Conservation (phyloP, 208 protist species). For the Willaertia magna region DNA sequence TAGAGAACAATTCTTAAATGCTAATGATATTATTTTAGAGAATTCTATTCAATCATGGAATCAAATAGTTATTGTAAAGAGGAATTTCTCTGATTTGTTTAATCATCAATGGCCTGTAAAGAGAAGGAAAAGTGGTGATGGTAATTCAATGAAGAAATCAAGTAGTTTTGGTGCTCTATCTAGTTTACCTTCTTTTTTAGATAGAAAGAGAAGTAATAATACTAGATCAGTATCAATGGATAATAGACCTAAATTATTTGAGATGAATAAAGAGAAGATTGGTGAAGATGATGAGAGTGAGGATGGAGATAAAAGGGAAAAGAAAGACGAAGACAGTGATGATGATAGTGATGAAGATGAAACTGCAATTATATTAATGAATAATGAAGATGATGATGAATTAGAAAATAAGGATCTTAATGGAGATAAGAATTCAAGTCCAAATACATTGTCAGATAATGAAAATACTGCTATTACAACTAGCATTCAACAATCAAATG, state of each 20-base stretch:
- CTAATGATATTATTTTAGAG: background rate
- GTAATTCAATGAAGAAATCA: background rate
- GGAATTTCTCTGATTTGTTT: background rate
- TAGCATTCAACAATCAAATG: background rate
- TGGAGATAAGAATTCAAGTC: too few species aligned
- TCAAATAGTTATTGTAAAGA: background rate
- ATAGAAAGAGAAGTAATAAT: too few species aligned
- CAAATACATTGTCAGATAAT: too few species aligned
- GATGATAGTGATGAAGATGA: background rate
- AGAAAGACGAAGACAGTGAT: background rate
- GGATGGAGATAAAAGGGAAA: background rate
- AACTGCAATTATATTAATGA: background rate
- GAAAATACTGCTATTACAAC: too few species aligned
- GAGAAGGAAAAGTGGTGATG: background rate
- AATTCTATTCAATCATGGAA: background rate
- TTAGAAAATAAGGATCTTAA: too few species aligned
- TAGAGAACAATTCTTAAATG: constrained; percentile 8
- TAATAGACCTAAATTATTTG: too few species aligned
- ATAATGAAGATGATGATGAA: background rate
- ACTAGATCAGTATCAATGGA: too few species aligned
- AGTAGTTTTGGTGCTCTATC: background rate
- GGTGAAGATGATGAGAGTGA: background rate
- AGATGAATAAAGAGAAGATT: too few species aligned
- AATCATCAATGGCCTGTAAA: background rate
- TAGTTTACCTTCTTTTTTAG: too few species aligned